Evolutionary conservation across 2,329 filamentous ascomycete genomes (phyloP).

Genomic region (Cladosporium oxysporum): DNA sequence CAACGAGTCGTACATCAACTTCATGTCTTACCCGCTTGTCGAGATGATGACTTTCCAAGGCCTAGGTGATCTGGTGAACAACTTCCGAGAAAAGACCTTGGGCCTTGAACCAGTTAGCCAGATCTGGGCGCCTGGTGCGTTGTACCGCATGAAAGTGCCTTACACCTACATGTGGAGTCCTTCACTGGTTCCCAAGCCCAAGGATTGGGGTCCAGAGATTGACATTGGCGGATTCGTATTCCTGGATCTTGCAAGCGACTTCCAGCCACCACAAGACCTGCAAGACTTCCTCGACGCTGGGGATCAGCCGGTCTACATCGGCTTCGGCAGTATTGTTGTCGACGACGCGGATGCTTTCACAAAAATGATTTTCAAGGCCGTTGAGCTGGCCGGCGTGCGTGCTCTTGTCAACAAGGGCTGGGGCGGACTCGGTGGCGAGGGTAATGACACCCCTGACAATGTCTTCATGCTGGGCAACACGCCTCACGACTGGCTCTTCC

Average conservation of each 20-base stretch:
- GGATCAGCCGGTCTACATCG: constrained; percentile 75
- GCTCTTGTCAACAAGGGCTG: constrained; percentile 59
- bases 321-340: constrained; percentile 81
- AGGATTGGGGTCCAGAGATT: constrained; percentile 72
- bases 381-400: constrained; percentile 54
- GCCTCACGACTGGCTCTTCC: constrained; percentile 62
- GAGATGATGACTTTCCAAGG: constrained; percentile 95
- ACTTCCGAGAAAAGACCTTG: constrained; percentile 73
- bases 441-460: constrained; percentile 42
- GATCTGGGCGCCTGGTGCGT: constrained; percentile 79
- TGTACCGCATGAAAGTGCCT: constrained; percentile 74
- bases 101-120: constrained; percentile 76
- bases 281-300: constrained; percentile 68
- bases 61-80: constrained; percentile 85
- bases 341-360: constrained; percentile 74
- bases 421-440: constrained; percentile 48
- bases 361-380: constrained; percentile 69
- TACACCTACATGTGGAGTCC: constrained; percentile 94
- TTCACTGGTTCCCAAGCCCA: constrained; percentile 72
- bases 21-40: constrained; percentile 78
- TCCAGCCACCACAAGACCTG: constrained; percentile 66
- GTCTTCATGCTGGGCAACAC: constrained; percentile 57
- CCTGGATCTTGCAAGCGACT: constrained; percentile 66
- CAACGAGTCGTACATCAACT: constrained; percentile 74
- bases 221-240: constrained; percentile 79